Percentiles rank a stretch among this genome's conserved stretches.
Conservation (phyloP, 164 flowering plant species). For the Annona squamosa region DNA sequence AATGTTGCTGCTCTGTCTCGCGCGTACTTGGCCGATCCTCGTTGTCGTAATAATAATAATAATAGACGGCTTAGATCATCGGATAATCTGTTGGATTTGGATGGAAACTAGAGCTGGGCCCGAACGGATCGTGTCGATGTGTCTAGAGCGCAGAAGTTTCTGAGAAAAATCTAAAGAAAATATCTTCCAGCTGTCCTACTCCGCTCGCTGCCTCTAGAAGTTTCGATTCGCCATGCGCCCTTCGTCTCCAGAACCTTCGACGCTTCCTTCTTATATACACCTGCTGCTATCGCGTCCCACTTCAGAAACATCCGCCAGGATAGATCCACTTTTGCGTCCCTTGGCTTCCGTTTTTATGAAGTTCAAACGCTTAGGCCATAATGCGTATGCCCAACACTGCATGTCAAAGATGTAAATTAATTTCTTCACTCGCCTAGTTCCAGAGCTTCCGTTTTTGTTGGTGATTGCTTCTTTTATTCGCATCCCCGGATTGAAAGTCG, state of each 20-base stretch:
- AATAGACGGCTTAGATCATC: no score
- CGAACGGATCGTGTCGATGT: not conserved
- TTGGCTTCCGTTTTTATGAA: not conserved
- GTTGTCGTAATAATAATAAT: no score
- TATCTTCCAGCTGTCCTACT: not conserved
- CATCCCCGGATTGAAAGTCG: not conserved
- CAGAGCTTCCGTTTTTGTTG: not conserved
- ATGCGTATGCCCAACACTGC: not conserved
- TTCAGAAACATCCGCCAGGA: no score
- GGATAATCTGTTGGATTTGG: no score
- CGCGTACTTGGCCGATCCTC: no score
- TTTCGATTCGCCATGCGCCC: not conserved
- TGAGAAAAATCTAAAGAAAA: not conserved
- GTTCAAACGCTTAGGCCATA: not conserved
- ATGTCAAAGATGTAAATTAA: not conserved
- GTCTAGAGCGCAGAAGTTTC: not conserved
- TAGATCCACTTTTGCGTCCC: no score
- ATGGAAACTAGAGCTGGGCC: no score
- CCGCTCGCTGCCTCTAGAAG: no score
- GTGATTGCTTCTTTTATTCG: not conserved
- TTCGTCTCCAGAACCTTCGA: conserved; percentile 6
- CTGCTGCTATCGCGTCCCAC: not conserved
- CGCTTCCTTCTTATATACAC: conserved; percentile 5
- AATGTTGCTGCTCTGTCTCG: no score
- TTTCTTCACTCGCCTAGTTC: not conserved